A percentile compares a stretch with the other conserved stretches of the same genome.
phyloP scores from a whole-genome alignment of 768 basidiomycete genomes.

The Mycena leptocephala region DNA sequence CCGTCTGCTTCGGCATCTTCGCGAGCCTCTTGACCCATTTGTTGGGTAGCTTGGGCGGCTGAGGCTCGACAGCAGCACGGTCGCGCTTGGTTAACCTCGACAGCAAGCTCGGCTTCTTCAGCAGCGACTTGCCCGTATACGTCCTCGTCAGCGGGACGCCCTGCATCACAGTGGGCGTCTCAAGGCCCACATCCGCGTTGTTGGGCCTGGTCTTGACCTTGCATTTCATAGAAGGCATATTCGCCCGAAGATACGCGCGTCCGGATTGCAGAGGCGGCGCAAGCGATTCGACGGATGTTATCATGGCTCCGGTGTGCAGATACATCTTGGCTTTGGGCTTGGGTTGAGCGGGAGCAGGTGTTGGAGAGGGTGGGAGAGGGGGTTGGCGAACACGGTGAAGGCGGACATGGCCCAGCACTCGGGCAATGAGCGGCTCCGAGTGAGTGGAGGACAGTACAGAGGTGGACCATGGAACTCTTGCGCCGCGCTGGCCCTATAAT shows the following conservation, averaged over 20 bases:
- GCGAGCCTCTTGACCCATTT: neutral
- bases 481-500: neutral
- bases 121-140: constrained; percentile 4
- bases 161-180: neutral
- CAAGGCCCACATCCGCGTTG: neutral
- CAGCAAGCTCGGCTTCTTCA: constrained; percentile 4
- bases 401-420: constrained; percentile 23
- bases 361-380: constrained; percentile 17
- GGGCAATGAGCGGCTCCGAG: constrained; percentile 22
- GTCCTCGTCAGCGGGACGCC: constrained; percentile 20
- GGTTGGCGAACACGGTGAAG: constrained; percentile 11
- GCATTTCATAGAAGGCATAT: neutral
- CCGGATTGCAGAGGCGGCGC: constrained; percentile 28
- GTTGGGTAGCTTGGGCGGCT: neutral
- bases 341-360: constrained; percentile 10
- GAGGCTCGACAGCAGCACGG: neutral
- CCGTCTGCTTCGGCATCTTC: neutral
- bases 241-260: constrained; percentile 11
- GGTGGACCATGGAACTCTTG: neutral
- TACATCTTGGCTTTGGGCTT: neutral
- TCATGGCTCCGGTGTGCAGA: neutral
- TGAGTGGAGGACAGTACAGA: neutral
- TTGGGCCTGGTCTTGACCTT: constrained; percentile 22
- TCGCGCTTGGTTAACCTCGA: neutral
- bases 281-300: constrained; percentile 14